Evolutionary conservation across 108 stramenopile species (phyloP), one percentile per base, ranked within the genome.

Genomic region (Nannochloropsis gaditana): DNA sequence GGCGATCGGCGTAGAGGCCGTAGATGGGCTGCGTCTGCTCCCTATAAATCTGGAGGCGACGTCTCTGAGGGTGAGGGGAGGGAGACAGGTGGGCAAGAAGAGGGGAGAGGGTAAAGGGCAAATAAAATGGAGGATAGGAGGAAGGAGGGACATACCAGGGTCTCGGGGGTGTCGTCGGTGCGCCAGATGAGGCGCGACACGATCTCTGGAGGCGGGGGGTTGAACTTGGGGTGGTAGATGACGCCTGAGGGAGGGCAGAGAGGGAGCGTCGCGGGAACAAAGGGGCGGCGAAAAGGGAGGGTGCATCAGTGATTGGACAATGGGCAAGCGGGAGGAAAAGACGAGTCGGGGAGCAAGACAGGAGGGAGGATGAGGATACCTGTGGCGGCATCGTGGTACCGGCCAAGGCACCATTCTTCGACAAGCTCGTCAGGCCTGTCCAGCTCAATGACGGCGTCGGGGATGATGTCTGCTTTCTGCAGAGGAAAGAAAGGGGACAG

Each of bases 261-360:
- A 2, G 59, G 59, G 59, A 73, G 59, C 19, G 59, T n/a, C 19
- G 59, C 19, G n/a, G 59, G 6, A n/a, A 73, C 19, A n/a, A n/a
- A 73, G 6, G 59, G 59, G n/a, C 19, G 59, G 6, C 2, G 1
- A n/a, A n/a, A 73, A n/a, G 59, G 59, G n/a, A n/a, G 59, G 59
- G n/a, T 73, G 59, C 19, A 8, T 73, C n/a, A 3, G 8, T 15
- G 15, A 84, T 95, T 92, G 88, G 94, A 94, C 2, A 31, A 73
- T n/a, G 59, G 59, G 59, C 59, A n/a, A n/a, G 3, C 59, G 59
- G 59, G 59, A 73, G 15, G 59, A 15, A 6, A 73, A 73, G 6
- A n/a, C 97, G 91, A 96, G 96, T 15, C 3, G 59, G 59, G 59
- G 59, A n/a, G 59, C 19, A 8, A 73, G 59, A n/a, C 2, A 73